Evolutionary conservation across 1,139 yeast species (phyloP).

Genomic region (Candida tropicalis): DNA sequence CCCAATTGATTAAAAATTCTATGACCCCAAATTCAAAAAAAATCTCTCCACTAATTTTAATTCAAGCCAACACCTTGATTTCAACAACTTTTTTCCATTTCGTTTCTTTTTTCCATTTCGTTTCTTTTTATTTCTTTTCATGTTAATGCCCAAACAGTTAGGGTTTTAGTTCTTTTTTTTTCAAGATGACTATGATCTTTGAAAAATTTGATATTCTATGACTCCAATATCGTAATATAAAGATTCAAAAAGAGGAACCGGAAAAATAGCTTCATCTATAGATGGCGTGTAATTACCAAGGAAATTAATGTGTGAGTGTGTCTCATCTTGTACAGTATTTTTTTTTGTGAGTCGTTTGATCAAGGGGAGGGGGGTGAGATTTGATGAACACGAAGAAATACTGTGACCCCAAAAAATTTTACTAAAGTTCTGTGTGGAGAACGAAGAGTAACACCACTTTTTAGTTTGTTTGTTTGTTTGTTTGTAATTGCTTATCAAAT

Average conservation of each 20-base stretch:
- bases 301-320: not conserved
- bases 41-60: constrained; percentile 5
- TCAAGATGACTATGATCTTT: not conserved
- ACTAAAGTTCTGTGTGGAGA: too few relatives aligned
- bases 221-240: constrained; percentile 1
- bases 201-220: constrained; percentile 1
- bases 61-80: too few relatives aligned
- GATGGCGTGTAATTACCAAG: not conserved
- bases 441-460: too few relatives aligned
- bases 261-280: not conserved
- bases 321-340: too few relatives aligned
- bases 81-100: not conserved
- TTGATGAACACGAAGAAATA: too few relatives aligned
- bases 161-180: not conserved
- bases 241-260: not conserved
- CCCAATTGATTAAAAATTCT: not conserved
- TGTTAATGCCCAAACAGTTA: not conserved
- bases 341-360: too few relatives aligned
- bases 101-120: not conserved
- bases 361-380: too few relatives aligned
- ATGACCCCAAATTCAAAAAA: not conserved
- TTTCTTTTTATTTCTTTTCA: not conserved
- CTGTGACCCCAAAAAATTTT: too few relatives aligned
- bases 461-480: too few relatives aligned
- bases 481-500: too few relatives aligned